Base-by-base conservation (phyloP, 176 grass and related monocot species). In the Tillandsia leiboldiana region DNA sequence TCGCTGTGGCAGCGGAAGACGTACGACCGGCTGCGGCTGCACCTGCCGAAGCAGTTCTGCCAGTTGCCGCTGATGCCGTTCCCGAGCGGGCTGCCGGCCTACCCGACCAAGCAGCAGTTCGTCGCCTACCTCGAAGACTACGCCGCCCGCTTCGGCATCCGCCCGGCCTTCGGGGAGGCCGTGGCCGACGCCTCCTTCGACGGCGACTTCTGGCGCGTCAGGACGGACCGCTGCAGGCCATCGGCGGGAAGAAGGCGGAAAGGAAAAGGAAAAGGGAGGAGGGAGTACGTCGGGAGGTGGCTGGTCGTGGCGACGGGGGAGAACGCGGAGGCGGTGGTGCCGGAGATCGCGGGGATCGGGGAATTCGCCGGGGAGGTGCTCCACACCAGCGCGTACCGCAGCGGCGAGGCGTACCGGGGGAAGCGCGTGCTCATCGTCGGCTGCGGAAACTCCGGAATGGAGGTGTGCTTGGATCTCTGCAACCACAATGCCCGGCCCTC, bases 401-500 rank as follows among this genome's bases (percentile, higher is more conserved):
- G 71, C 52, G 93, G 93, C 11, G 77, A 83, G 28, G 53, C 0
- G 1, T 97, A 85, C 29, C 6, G 65, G 2, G 77, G 74, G 2
- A 97, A 90, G 79, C 70, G 71, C 8, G 93, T 82, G 28, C 83
- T 97, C 42, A 86, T 97, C 64, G 82, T 97, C 33, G 93, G 93
- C 17, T 92, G 89, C 20, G 93, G 93, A 11, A 97, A 97, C 62
- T 97, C 93, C 0, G 93, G 86, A 0, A 97, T 92, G 93, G 93
- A 97, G 72, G 75, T 97, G 17, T 79, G 69, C 1, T 76, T 97
- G 2, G 93, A 97, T 71, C 84, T 97, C 49, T 79, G 79, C 79
- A 85, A 92, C 58, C 62, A 92, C 71, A 87, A 87, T 78, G 93
- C 87, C 49, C 48, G 42, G 6, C 79, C 93, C 11, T 90, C 89